Evolutionary conservation across 164 flowering plant genomes (phyloP).

Genomic region (Annona cherimola): DNA sequence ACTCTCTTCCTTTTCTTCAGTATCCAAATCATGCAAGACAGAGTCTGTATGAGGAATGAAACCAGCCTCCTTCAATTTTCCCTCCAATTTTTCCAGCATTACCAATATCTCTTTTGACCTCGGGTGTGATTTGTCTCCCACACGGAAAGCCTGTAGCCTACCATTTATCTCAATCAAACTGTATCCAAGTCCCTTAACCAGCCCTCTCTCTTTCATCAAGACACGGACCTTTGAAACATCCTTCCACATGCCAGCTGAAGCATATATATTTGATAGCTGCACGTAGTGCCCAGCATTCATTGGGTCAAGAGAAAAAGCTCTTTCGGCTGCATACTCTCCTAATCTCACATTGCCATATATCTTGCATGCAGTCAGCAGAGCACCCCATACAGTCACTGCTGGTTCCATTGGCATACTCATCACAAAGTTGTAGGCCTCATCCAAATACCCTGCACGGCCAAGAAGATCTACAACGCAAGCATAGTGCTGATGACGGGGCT

Average conservation of each 20-base stretch:
- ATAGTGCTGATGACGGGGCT: conserved; percentile 34
- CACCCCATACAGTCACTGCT: conserved; percentile 29
- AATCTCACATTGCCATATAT: conserved; percentile 20
- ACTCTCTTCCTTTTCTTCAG: conserved; percentile 26
- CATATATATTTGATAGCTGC: conserved; percentile 35
- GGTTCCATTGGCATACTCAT: conserved; percentile 29
- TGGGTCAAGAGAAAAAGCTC: conserved; percentile 24
- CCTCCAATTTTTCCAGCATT: conserved; percentile 25
- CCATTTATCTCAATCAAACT: conserved; percentile 32
- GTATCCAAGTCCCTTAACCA: conserved; percentile 27
- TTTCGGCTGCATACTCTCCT: conserved; percentile 28
- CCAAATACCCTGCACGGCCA: conserved; percentile 27
- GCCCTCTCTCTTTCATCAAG: conserved; percentile 26
- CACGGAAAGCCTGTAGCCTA: conserved; percentile 26
- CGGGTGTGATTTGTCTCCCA: conserved; percentile 34
- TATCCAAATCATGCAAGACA: conserved; percentile 26
- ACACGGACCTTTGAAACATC: conserved; percentile 21
- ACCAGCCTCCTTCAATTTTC: conserved; percentile 24
- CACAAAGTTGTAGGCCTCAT: conserved; percentile 27
- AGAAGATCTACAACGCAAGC: conserved; percentile 33
- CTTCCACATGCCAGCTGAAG: conserved; percentile 27
- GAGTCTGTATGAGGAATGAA: conserved; percentile 24
- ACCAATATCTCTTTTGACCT: conserved; percentile 23
- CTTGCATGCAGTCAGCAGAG: conserved; percentile 28
- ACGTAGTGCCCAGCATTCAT: conserved; percentile 33